Base-by-base conservation (phyloP, 2,329 filamentous ascomycete genomes). In the Metarhizium sp. region DNA sequence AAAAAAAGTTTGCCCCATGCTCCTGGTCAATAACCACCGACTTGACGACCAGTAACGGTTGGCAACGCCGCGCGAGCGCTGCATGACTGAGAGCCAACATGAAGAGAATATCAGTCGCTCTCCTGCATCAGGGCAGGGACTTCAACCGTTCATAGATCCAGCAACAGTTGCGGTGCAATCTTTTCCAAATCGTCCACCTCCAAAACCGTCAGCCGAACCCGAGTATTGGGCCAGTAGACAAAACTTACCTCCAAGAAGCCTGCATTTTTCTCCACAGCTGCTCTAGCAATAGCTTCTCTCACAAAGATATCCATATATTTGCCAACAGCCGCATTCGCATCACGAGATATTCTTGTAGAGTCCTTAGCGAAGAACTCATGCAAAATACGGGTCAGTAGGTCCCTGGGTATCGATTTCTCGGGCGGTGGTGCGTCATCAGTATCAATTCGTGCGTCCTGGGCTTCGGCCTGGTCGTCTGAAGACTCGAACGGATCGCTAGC, bases 301-400 rank as follows among this genome's bases (percentile, higher is more conserved):
- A 96, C 87, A 72, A 96, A 97, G 0, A 92, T 82, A 70, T 96
- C 90, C 70, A 96, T 80, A 68, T 97, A 97, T 72, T 87, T 90
- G 14, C 84, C 87, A 57, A 92, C 80, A 1, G 91, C 81, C 6
- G 75, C 78, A 67, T 92, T 89, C 4, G 90, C 90, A 64, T 91
- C 88, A 63, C 82, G 85, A 7, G 85, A 85, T 60, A 96, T 84
- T 61, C 86, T 79, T 29, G 87, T 92, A 55, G 80, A 79, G 51
- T 87, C 80, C 58, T 80, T 78, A 62, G 86, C 77, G 66, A 96
- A 96, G 67, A 88, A 84, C 62, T 92, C 84, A 67, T 95, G 86
- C 38, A 96, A 75, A 3, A 96, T 73, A 40, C 84, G 81, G 10
- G 88, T 87, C 45, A 96, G 72, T 0, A 97, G 76, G 47, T 89